Conservation (phyloP, 768 basidiomycete genomes). For the Suillus tomentosus region DNA sequence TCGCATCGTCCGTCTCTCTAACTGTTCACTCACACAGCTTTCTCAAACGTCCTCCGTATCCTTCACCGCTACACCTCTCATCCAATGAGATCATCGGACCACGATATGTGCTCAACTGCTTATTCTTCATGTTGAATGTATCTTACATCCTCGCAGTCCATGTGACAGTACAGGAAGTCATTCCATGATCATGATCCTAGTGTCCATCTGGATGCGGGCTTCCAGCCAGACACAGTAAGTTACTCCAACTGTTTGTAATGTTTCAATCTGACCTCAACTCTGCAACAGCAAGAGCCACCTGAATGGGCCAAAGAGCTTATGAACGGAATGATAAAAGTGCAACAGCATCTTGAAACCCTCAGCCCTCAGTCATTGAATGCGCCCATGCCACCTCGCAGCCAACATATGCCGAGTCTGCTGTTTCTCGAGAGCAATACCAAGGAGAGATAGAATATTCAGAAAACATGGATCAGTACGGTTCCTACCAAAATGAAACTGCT, state of each 20-base stretch:
- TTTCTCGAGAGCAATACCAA: constrained; percentile 34
- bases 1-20: not conserved
- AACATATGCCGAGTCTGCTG: constrained; percentile 34
- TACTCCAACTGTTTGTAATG: not conserved
- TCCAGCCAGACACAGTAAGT: constrained; percentile 38
- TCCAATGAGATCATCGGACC: constrained; percentile 50
- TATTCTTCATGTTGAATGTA: constrained; percentile 4
- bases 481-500: constrained; percentile 43
- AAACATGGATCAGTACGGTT: constrained; percentile 57
- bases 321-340: constrained; percentile 69
- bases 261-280: constrained; percentile 15
- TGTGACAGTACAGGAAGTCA: constrained; percentile 62
- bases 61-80: constrained; percentile 46
- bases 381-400: constrained; percentile 32
- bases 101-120: constrained; percentile 50
- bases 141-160: constrained; percentile 54
- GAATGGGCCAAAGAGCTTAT: constrained; percentile 79
- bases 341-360: constrained; percentile 71
- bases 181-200: constrained; percentile 71
- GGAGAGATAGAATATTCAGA: constrained; percentile 36
- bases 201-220: constrained; percentile 51
- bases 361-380: constrained; percentile 35
- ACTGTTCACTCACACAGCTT: constrained; percentile 36
- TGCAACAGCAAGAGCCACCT: constrained; percentile 55
- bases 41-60: constrained; percentile 50